Conservation (phyloP, 192 early-diverging fungal species). For the Coemansia biformis region DNA sequence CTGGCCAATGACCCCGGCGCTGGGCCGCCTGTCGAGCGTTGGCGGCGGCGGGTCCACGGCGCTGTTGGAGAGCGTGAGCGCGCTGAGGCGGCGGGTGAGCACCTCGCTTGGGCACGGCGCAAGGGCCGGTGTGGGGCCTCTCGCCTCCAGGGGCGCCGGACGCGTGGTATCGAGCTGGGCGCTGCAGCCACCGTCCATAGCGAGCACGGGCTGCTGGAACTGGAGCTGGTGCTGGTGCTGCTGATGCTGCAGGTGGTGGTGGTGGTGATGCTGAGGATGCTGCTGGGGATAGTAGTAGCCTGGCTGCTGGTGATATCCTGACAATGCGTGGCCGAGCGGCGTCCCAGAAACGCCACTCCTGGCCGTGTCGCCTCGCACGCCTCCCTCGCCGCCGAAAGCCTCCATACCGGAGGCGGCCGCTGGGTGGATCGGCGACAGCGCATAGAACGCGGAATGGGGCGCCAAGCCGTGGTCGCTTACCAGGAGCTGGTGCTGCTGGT, state of each 20-base stretch:
- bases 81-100: constrained; percentile 45
- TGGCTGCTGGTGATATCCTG: background rate
- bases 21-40: constrained; percentile 35
- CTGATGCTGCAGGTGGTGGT: constrained; percentile 15
- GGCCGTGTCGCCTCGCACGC: background rate
- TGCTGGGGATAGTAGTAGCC: constrained; percentile 6
- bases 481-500: constrained; percentile 12
- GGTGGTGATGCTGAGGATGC: constrained; percentile 11
- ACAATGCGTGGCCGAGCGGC: constrained; percentile 3
- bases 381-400: constrained; percentile 9
- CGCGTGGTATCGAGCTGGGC: too few relatives aligned
- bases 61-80: constrained; percentile 22
- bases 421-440: constrained; percentile 22
- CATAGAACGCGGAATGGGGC: constrained; percentile 41
- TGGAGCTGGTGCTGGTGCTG: constrained; percentile 12
- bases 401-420: constrained; percentile 15
- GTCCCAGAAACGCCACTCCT: background rate
- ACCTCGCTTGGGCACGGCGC: constrained; percentile 26
- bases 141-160: constrained; percentile 10
- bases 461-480: too few relatives aligned
- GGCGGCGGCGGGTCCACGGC: constrained; percentile 7
- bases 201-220: constrained; percentile 14
- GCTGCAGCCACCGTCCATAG: too few relatives aligned
- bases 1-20: constrained; percentile 49
- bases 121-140: constrained; percentile 1